Conservation (phyloP, 2,329 filamentous ascomycete species). For the Lojkania enalia region DNA sequence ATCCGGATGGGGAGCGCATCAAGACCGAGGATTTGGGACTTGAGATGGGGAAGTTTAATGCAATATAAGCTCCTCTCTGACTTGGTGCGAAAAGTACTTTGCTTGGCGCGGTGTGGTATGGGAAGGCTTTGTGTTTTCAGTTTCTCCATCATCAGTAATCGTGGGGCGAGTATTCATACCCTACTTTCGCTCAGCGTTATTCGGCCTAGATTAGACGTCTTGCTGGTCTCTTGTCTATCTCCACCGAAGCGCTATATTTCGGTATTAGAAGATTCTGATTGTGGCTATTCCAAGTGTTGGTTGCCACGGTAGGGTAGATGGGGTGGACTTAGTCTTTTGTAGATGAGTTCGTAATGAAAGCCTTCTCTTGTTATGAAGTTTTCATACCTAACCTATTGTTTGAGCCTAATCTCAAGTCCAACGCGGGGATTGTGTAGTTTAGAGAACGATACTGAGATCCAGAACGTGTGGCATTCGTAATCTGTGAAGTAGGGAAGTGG, state of each 20-base stretch:
- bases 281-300: background rate
- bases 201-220: background rate
- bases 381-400: too few relatives aligned
- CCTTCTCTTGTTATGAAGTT: too few relatives aligned
- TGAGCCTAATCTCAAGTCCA: too few relatives aligned
- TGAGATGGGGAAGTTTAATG: slow-evolving; percentile 36
- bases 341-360: too few relatives aligned
- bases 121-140: background rate
- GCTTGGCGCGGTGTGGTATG: background rate
- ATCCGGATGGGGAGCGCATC: slow-evolving; percentile 25
- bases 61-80: slow-evolving; percentile 9
- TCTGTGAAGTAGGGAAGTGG: too few relatives aligned
- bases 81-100: background rate
- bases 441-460: too few relatives aligned
- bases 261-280: background rate
- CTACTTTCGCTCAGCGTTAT: background rate
- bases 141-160: background rate
- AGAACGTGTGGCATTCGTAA: too few relatives aligned
- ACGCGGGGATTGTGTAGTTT: too few relatives aligned
- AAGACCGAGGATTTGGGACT: slow-evolving; percentile 33
- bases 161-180: background rate
- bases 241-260: background rate
- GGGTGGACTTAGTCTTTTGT: too few relatives aligned
- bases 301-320: background rate
- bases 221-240: slow-evolving; percentile 2